Evolutionary conservation across 2,329 filamentous ascomycete genomes (phyloP), one percentile per base, ranked within the genome.

Genomic region (Laburnicola sp.): DNA sequence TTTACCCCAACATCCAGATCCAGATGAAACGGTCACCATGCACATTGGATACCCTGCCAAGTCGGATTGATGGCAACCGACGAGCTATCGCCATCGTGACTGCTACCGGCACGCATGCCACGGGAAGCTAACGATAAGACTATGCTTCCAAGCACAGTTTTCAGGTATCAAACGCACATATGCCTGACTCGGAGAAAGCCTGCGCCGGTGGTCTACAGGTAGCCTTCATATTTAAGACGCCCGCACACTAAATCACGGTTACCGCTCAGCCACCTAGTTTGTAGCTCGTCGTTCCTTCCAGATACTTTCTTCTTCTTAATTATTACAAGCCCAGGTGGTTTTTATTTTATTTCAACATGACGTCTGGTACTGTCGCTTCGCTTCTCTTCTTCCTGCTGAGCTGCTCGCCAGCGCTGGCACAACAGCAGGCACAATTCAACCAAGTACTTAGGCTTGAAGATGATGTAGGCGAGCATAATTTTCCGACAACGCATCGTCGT

Each of bases 361-460:
- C 64, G 67, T 71, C 67, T 60, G 63, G 67, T 56, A 71, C 68
- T 62, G 64, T 71, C 65, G 66, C 63, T 59, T 65, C 63, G 2
- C 44, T 70, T 45, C 47, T 69, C 21, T 37, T 70, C 32, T 51
- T 68, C 44, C 45, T 69, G 45, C 59, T 69, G 57, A 64, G 65
- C 58, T 61, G 54, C 51, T 52, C 54, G 32, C 48, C 59, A 16
- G 65, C 57, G 28, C 53, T 65, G 6, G 69, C 61, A 25, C 62
- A 69, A 53, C 58, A 58, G n/a, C 64, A 68, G 51, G 67, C 57
- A 16, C 65, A 72, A 27, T 73, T 65, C 53, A 73, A 73, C 56
- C 69, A 73, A 62, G 70, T 73, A 51, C 64, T 73, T 62, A 73
- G 72, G 63, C 30, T 73, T 42, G 71, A 72, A 59, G 70, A 69